Conservation (phyloP, 2,329 filamentous ascomycete genomes). For the Penicillium griseofulvum region DNA sequence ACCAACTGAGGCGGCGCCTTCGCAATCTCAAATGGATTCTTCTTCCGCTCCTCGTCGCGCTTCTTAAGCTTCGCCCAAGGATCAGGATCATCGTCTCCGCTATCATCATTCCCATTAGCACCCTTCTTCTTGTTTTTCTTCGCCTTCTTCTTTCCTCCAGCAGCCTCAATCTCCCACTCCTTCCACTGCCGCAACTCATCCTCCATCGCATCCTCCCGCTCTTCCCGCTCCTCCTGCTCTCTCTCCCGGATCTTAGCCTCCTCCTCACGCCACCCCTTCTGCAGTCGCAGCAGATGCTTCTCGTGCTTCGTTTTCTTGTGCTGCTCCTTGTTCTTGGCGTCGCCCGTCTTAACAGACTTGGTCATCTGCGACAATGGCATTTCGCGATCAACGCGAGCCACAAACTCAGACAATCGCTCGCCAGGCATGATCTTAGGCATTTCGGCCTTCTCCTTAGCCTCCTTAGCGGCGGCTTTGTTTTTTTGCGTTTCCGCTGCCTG, state of each 20-base stretch:
- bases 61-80: conserved; percentile 75
- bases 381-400: conserved; percentile 77
- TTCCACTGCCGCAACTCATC: conserved; percentile 66
- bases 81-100: conserved; percentile 66
- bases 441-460: conserved; percentile 14
- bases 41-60: conserved; percentile 43
- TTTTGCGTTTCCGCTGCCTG: conserved; percentile 1
- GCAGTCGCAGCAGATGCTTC: conserved; percentile 66
- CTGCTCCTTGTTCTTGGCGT: conserved; percentile 41
- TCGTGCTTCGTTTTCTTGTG: conserved; percentile 77
- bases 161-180: conserved; percentile 56
- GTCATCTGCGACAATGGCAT: conserved; percentile 72
- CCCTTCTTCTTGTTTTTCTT: conserved; percentile 45
- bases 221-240: conserved; percentile 73
- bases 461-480: conserved; percentile 6
- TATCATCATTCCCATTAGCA: conserved; percentile 47
- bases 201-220: conserved; percentile 59
- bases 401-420: conserved; percentile 78
- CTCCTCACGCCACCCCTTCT: conserved; percentile 57
- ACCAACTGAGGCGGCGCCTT: conserved; percentile 73
- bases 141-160: conserved; percentile 49
- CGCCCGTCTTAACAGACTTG: conserved; percentile 47
- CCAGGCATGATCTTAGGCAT: conserved; percentile 74
- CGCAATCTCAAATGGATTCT: conserved; percentile 54
- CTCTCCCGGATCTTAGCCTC: conserved; percentile 62